Evolutionary conservation across 2,329 filamentous ascomycete genomes (phyloP).

Genomic region (Ophiostoma montium): DNA sequence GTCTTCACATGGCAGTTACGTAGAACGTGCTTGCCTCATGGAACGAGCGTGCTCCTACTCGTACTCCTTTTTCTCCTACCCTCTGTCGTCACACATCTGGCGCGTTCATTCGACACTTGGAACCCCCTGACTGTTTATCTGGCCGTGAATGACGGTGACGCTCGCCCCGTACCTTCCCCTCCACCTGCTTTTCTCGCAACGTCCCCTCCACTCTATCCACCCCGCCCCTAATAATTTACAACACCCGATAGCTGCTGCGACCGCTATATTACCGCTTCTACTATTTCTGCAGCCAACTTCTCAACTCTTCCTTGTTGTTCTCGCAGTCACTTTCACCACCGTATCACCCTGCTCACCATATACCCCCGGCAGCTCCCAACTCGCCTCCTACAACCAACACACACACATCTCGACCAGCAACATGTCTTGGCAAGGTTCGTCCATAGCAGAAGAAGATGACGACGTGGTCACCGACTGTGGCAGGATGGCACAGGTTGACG

Average conservation of each 20-base stretch:
- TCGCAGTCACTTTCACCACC: not conserved
- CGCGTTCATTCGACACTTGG: too few species aligned
- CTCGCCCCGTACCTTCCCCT: not conserved
- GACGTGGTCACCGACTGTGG: not conserved
- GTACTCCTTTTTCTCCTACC: too few species aligned
- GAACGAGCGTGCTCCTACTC: too few species aligned
- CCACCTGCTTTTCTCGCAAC: not conserved
- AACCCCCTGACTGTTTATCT: not conserved
- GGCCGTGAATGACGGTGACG: not conserved
- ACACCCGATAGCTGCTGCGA: not conserved
- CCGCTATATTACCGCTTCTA: not conserved
- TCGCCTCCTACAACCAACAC: not conserved
- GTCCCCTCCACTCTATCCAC: conserved; percentile 1
- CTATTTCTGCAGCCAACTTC: not conserved
- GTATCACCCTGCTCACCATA: not conserved
- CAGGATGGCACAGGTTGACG: not conserved
- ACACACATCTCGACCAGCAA: conserved; percentile 4
- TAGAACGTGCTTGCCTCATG: too few species aligned
- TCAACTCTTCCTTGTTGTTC: not conserved
- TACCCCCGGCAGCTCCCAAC: not conserved
- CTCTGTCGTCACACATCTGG: too few species aligned
- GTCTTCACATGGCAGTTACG: not conserved
- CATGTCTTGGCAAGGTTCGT: conserved; percentile 14
- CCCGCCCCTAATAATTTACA: not conserved
- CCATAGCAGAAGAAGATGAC: not conserved